A percentile compares a stretch with the other conserved stretches of the same genome.
Conservation (phyloP, 805 yeast genomes). For the Torulaspora maleeae region DNA sequence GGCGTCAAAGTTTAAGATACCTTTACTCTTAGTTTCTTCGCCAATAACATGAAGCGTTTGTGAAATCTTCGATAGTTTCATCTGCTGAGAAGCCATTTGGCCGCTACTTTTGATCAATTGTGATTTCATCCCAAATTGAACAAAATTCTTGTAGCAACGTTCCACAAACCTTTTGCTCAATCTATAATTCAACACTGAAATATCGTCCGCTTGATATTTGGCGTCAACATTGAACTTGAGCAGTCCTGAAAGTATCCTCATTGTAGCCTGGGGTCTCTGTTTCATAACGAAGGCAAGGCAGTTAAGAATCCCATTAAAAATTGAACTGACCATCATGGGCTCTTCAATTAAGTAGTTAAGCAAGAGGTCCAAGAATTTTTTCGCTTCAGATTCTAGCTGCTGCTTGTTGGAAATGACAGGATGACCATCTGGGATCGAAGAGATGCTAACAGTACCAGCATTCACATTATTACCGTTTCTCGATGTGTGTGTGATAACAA, state of each 20-base stretch:
- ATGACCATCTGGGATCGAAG: slow-evolving; percentile 53
- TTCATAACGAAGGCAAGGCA: slow-evolving; percentile 59
- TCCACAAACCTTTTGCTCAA: slow-evolving; percentile 59
- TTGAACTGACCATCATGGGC: slow-evolving; percentile 49
- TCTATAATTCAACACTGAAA: slow-evolving; percentile 42
- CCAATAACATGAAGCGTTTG: slow-evolving; percentile 35
- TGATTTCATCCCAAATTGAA: slow-evolving; percentile 40
- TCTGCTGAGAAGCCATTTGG: slow-evolving; percentile 22
- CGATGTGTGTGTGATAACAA: slow-evolving; percentile 52
- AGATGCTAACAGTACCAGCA: slow-evolving; percentile 41
- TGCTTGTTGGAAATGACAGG: slow-evolving; percentile 51
- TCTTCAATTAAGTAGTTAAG: slow-evolving; percentile 53
- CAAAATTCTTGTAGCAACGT: slow-evolving; percentile 47
- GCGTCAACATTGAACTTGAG: slow-evolving; percentile 58
- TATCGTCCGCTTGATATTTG: slow-evolving; percentile 45
- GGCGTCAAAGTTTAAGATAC: slow-evolving; percentile 29
- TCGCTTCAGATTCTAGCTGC: slow-evolving; percentile 65
- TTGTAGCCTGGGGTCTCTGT: slow-evolving; percentile 56
- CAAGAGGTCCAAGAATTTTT: slow-evolving; percentile 60
- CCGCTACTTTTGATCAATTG: slow-evolving; percentile 31
- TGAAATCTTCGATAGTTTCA: slow-evolving; percentile 32
- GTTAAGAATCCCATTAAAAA: slow-evolving; percentile 64
- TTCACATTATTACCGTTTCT: slow-evolving; percentile 16
- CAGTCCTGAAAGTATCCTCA: slow-evolving; percentile 53
- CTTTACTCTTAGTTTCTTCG: slow-evolving; percentile 36